Percentiles rank a stretch among this genome's conserved stretches.
These are phyloP conservation scores for Plasmodium sp. DNA, from an alignment of 169 alveolate species.

Conservation along the genomic window DNA sequence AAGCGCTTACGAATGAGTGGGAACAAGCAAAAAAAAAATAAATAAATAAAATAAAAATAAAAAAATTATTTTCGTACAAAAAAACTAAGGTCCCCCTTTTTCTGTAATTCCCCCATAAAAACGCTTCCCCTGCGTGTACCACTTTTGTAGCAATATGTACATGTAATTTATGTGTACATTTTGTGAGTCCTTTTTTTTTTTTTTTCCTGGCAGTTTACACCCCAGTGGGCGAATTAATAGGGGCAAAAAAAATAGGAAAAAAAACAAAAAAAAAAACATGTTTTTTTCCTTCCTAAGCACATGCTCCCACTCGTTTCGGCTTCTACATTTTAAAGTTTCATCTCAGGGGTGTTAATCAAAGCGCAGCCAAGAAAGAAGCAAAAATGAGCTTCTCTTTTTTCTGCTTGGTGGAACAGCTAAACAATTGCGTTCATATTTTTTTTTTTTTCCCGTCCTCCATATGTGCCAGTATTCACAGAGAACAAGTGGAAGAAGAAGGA, in stretches of 20 bases:
- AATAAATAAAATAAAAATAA: too few species aligned
- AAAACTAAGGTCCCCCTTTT: background rate
- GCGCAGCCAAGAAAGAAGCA: background rate
- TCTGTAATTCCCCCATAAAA: background rate
- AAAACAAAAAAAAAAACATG: background rate
- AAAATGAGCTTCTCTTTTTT: background rate
- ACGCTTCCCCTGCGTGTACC: background rate
- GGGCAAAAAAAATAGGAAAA: too few species aligned
- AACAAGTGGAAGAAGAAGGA: background rate
- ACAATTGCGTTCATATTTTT: background rate
- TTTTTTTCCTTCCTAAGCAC: background rate
- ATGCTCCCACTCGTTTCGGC: background rate
- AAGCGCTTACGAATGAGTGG: background rate
- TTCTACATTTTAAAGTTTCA: background rate
- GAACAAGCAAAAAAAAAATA: background rate
- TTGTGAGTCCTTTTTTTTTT: background rate
- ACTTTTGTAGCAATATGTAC: background rate
- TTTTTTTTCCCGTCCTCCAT: background rate
- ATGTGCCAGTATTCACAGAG: background rate
- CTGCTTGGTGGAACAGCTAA: background rate
- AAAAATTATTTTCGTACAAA: background rate
- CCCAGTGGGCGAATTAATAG: background rate
- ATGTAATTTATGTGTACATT: background rate
- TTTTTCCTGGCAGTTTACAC: background rate
- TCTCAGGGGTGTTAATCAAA: background rate